phyloP scores from a whole-genome alignment of 2,329 filamentous ascomycete genomes.

The Hypoxylon sp. region DNA sequence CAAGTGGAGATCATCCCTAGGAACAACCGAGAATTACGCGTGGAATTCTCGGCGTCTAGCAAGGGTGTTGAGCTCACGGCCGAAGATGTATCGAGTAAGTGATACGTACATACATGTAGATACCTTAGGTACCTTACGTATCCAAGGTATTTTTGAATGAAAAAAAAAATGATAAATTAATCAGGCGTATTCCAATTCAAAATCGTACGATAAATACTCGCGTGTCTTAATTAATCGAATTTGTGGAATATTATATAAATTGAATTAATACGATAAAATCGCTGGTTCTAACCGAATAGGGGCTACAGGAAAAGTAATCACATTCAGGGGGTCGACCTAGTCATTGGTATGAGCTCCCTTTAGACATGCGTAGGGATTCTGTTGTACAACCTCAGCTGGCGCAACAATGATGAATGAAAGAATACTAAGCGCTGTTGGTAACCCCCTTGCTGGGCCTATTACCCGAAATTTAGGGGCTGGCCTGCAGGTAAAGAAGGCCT shows the following conservation, averaged over 20 bases:
- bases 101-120: too few species aligned
- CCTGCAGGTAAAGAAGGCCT: neutral
- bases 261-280: neutral
- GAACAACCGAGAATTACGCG: slow-evolving; percentile 8
- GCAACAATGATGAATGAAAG: neutral
- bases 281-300: neutral
- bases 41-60: slow-evolving; percentile 16
- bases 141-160: too few species aligned
- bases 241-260: too few species aligned
- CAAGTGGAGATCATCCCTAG: slow-evolving; percentile 18
- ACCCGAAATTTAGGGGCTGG: neutral
- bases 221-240: too few species aligned
- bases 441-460: neutral
- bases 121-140: too few species aligned
- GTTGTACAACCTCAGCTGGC: neutral
- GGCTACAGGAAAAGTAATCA: neutral
- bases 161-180: too few species aligned
- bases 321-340: neutral
- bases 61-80: slow-evolving; percentile 20
- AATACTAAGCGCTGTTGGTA: neutral
- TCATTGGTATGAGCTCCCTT: neutral
- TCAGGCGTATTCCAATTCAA: too few species aligned
- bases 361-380: neutral
- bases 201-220: too few species aligned
- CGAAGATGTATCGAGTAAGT: slow-evolving; percentile 7